Percentiles rank a stretch among this genome's conserved stretches.
Evolutionary conservation across 148 eudicot genomes (phyloP).

Genomic region (Rhododendron simsii): DNA sequence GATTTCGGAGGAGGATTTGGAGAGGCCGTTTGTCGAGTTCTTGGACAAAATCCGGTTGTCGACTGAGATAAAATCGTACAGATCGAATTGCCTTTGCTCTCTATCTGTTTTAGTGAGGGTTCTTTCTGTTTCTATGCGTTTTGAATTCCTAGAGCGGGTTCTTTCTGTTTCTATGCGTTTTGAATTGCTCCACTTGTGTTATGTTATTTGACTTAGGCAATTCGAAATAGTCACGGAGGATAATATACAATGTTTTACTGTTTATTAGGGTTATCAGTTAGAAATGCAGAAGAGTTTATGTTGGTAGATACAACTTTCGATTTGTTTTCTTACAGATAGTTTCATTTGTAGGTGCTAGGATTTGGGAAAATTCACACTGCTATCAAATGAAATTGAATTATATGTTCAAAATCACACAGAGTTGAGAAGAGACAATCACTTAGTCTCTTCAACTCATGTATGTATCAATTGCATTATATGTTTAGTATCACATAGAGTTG

Average conservation of each 20-base stretch:
- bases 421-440: not conserved
- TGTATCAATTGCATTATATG: too few species aligned
- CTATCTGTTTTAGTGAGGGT: constrained; percentile 29
- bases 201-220: not conserved
- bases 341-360: not conserved
- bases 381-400: not conserved
- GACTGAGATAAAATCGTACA: constrained; percentile 61
- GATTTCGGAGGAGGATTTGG: constrained; percentile 66
- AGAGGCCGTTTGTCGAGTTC: constrained; percentile 59
- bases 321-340: not conserved
- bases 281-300: not conserved
- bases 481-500: too few species aligned
- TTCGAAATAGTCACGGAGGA: not conserved
- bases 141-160: not conserved
- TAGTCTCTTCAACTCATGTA: not conserved
- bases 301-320: not conserved
- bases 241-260: not conserved
- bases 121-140: constrained; percentile 12
- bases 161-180: constrained; percentile 8
- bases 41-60: constrained; percentile 50
- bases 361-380: not conserved
- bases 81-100: constrained; percentile 19
- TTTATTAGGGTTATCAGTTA: not conserved
- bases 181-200: not conserved
- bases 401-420: not conserved